Evolutionary conservation across 139 green algal species (phyloP).

Genomic region (Tetradesmus obliquus): DNA sequence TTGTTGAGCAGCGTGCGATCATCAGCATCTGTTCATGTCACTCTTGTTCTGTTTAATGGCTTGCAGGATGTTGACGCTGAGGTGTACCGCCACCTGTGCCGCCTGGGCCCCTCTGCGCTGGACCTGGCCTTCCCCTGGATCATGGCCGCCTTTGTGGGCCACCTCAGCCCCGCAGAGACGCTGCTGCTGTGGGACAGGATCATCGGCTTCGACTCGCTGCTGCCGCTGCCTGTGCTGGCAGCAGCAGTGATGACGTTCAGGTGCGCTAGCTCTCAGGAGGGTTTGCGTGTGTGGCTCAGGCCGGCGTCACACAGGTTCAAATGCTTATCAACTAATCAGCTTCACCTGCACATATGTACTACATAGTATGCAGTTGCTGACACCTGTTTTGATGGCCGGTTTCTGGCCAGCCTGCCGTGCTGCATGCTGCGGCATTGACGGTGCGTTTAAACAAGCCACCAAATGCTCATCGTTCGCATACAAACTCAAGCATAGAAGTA

Average conservation of each 20-base stretch:
- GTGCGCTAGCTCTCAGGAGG: background rate
- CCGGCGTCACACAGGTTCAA: background rate
- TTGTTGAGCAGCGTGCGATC: background rate
- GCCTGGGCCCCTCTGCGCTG: slow-evolving; percentile 53
- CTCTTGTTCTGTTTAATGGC: too few species aligned
- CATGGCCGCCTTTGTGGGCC: slow-evolving; percentile 59
- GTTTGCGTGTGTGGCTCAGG: background rate
- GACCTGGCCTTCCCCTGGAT: slow-evolving; percentile 63
- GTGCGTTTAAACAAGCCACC: too few species aligned
- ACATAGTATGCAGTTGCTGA: too few species aligned
- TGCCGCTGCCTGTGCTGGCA: slow-evolving; percentile 71
- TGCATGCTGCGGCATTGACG: too few species aligned
- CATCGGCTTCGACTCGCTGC: slow-evolving; percentile 77
- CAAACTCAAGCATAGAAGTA: too few species aligned
- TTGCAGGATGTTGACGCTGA: slow-evolving; percentile 66
- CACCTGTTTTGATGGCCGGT: too few species aligned
- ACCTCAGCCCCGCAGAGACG: slow-evolving; percentile 53
- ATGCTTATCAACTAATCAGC: too few species aligned
- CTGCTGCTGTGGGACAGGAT: slow-evolving; percentile 83
- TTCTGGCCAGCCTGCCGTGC: too few species aligned
- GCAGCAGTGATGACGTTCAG: slow-evolving; percentile 70
- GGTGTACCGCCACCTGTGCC: slow-evolving; percentile 56
- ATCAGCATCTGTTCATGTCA: too few species aligned
- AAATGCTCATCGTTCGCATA: too few species aligned
- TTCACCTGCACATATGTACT: too few species aligned